phyloP scores from a whole-genome alignment of 805 yeast genomes.

The Debaryomyces prosopidis region DNA sequence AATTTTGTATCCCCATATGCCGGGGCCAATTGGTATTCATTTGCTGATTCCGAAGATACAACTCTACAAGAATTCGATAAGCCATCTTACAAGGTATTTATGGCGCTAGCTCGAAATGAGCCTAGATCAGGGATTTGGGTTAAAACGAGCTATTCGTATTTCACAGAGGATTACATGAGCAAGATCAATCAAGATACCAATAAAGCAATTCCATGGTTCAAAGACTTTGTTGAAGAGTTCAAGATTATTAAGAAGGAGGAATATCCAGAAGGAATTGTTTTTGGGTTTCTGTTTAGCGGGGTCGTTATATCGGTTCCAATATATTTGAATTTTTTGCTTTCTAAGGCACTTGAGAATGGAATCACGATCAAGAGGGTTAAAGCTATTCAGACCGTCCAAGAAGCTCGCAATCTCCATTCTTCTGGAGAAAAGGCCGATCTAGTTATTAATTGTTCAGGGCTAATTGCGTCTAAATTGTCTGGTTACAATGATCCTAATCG shows the following conservation, averaged over 20 bases:
- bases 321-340: slow-evolving; percentile 54
- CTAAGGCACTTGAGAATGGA: slow-evolving; percentile 47
- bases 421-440: slow-evolving; percentile 44
- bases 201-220: slow-evolving; percentile 47
- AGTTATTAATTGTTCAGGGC: slow-evolving; percentile 61
- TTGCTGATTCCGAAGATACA: slow-evolving; percentile 45
- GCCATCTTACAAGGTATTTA: slow-evolving; percentile 48
- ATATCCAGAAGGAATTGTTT: slow-evolving; percentile 39
- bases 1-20: slow-evolving; percentile 68
- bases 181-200: slow-evolving; percentile 5
- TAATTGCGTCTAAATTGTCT: slow-evolving; percentile 42
- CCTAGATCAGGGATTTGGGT: slow-evolving; percentile 52
- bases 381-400: slow-evolving; percentile 41
- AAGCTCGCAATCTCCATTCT: slow-evolving; percentile 47
- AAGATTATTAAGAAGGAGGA: slow-evolving; percentile 32
- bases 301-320: slow-evolving; percentile 60
- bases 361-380: slow-evolving; percentile 45
- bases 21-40: slow-evolving; percentile 72
- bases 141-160: slow-evolving; percentile 16
- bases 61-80: slow-evolving; percentile 45
- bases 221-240: slow-evolving; percentile 42
- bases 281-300: slow-evolving; percentile 52
- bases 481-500: slow-evolving; percentile 46
- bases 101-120: slow-evolving; percentile 44
- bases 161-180: slow-evolving; percentile 11